Percentiles rank a stretch among this genome's conserved stretches.
Evolutionary conservation across 805 yeast species (phyloP).

Genomic region (Saccharomycopsis fodiens): DNA sequence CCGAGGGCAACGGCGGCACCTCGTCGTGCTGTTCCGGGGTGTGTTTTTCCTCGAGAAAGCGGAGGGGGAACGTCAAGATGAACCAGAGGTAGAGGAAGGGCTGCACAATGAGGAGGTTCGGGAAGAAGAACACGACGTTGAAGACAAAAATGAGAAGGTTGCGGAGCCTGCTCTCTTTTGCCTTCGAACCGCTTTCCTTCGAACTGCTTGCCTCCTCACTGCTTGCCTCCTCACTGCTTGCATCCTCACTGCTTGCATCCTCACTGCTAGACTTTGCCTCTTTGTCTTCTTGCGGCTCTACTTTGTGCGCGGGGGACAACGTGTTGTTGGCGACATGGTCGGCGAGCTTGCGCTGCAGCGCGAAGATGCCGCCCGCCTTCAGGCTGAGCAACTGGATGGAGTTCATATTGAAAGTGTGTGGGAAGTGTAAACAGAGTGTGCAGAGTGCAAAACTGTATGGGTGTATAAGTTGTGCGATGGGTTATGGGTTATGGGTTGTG

Average conservation of each 20-base stretch:
- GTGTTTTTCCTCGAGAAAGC: conserved; percentile 30
- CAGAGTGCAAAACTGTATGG: too few species aligned
- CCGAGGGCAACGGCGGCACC: neutral
- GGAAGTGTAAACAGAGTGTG: too few species aligned
- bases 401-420: conserved; percentile 9
- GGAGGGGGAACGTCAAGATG: conserved; percentile 49
- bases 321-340: neutral
- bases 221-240: too few species aligned
- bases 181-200: neutral
- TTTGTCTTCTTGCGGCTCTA: neutral
- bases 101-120: conserved; percentile 41
- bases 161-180: neutral
- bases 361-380: conserved; percentile 1
- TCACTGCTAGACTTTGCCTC: too few species aligned
- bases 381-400: conserved; percentile 11
- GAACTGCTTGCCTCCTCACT: too few species aligned
- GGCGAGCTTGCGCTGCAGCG: neutral
- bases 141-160: conserved; percentile 22
- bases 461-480: too few species aligned
- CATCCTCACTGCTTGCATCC: neutral
- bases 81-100: conserved; percentile 46
- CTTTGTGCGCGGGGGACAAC: neutral
- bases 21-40: conserved; percentile 8
- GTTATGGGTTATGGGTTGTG: too few species aligned
- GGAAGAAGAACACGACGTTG: conserved; percentile 36